These are phyloP conservation scores for Rubroboletus satanas DNA, from an alignment of 768 basidiomycete species.

Conservation along the genomic window DNA sequence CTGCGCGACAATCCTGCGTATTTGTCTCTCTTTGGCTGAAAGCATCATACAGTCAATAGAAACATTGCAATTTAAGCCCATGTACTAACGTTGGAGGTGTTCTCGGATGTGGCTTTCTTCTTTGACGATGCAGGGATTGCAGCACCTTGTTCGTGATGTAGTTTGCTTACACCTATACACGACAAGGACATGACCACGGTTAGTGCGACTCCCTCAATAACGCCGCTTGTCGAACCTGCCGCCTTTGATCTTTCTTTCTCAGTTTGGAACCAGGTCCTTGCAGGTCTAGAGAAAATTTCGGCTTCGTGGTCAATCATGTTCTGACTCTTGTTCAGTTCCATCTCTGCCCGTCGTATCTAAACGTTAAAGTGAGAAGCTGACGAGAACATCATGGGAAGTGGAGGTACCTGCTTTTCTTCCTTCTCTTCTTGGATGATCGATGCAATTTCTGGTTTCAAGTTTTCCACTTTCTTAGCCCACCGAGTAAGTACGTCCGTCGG, in stretches of 20 bases:
- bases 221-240: conserved; percentile 50
- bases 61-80: background rate
- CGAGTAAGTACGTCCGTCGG: conserved; percentile 68
- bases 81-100: conserved; percentile 40
- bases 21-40: conserved; percentile 71
- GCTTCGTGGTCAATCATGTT: conserved; percentile 92
- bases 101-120: conserved; percentile 31
- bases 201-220: conserved; percentile 1
- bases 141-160: conserved; percentile 62
- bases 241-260: conserved; percentile 77
- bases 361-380: conserved; percentile 9
- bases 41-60: conserved; percentile 3
- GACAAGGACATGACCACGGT: background rate
- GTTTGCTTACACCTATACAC: conserved; percentile 66
- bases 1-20: conserved; percentile 82
- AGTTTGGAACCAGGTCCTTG: conserved; percentile 98
- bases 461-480: conserved; percentile 67
- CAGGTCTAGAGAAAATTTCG: conserved; percentile 91
- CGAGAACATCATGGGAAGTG: background rate
- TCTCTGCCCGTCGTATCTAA: conserved; percentile 86
- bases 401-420: conserved; percentile 82
- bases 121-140: conserved; percentile 36
- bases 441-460: conserved; percentile 70
- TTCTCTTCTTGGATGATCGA: conserved; percentile 87
- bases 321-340: conserved; percentile 92